phyloP scores from a whole-genome alignment of 1,139 yeast genomes.

The Lodderomyces parapsilosis region DNA sequence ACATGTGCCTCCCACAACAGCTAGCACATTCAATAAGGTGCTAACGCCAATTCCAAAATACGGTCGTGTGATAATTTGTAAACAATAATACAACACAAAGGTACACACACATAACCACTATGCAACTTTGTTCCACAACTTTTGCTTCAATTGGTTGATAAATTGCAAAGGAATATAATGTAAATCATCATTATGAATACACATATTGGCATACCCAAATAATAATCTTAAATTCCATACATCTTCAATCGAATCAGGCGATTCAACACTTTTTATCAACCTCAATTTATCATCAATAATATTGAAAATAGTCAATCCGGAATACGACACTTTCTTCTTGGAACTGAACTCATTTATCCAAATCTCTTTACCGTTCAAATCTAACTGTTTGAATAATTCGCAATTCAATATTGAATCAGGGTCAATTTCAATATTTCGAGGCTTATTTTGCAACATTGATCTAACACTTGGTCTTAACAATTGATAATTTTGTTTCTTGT shows the following conservation, averaged over 20 bases:
- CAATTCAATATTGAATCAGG: slow-evolving; percentile 22
- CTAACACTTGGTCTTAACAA: slow-evolving; percentile 36
- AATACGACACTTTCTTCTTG: slow-evolving; percentile 14
- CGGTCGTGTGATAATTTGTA: slow-evolving; percentile 1
- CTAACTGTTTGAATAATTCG: slow-evolving; percentile 25
- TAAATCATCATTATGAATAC: slow-evolving; percentile 24
- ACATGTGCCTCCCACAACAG: too few species aligned
- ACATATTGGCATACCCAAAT: slow-evolving; percentile 58
- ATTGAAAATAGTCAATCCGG: slow-evolving; percentile 40
- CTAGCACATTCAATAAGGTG: too few species aligned
- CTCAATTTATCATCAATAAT: slow-evolving; percentile 60
- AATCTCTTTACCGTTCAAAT: slow-evolving; percentile 27
- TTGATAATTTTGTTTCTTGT: slow-evolving; percentile 44
- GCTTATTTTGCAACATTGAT: slow-evolving; percentile 34
- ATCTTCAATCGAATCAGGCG: slow-evolving; percentile 52
- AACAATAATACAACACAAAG: neutral
- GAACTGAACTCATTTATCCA: slow-evolving; percentile 30
- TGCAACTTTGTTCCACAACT: slow-evolving; percentile 30
- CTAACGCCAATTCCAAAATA: too few species aligned
- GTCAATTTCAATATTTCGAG: slow-evolving; percentile 24
- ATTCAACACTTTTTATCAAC: slow-evolving; percentile 41
- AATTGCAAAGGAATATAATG: slow-evolving; percentile 48
- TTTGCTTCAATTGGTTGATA: slow-evolving; percentile 50
- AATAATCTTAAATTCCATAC: slow-evolving; percentile 66
- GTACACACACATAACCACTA: neutral